These are phyloP conservation scores for Cladosporium sp. DNA, from an alignment of 2,329 filamentous ascomycete species.

Conservation along the genomic window DNA sequence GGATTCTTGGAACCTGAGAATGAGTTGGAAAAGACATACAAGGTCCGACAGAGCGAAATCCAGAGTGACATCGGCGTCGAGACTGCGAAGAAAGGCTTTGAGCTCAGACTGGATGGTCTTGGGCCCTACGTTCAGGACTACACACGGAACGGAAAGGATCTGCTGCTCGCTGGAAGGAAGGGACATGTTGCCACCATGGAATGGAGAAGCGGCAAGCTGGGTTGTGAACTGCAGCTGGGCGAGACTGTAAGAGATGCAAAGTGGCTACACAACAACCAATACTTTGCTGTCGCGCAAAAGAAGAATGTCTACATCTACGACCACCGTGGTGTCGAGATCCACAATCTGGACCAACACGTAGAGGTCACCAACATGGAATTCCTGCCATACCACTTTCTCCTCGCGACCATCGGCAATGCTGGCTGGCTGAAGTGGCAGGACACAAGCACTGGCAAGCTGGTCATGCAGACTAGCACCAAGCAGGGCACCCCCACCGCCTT, in stretches of 20 bases:
- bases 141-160: slow-evolving; percentile 78
- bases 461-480: slow-evolving; percentile 79
- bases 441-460: slow-evolving; percentile 84
- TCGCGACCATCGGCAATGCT: slow-evolving; percentile 77
- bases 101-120: slow-evolving; percentile 74
- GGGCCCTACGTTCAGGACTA: slow-evolving; percentile 90
- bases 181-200: slow-evolving; percentile 96
- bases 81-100: slow-evolving; percentile 88
- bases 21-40: slow-evolving; percentile 87
- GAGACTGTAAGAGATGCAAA: slow-evolving; percentile 86
- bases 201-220: slow-evolving; percentile 86
- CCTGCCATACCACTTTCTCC: slow-evolving; percentile 89
- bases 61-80: slow-evolving; percentile 68
- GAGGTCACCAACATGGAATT: slow-evolving; percentile 95
- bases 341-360: slow-evolving; percentile 83
- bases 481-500: slow-evolving; percentile 80
- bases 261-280: slow-evolving; percentile 93
- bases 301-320: slow-evolving; percentile 98
- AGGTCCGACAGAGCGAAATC: slow-evolving; percentile 86
- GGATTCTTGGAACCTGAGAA: slow-evolving; percentile 86
- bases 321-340: slow-evolving; percentile 80
- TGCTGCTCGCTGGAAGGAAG: slow-evolving; percentile 83
- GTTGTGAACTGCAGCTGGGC: slow-evolving; percentile 83
- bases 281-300: slow-evolving; percentile 93
- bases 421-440: slow-evolving; percentile 93